Evolutionary conservation across 2,329 filamentous ascomycete species (phyloP), one percentile per base, ranked within the genome.

Genomic region (Acephala macrosclerotiorum): DNA sequence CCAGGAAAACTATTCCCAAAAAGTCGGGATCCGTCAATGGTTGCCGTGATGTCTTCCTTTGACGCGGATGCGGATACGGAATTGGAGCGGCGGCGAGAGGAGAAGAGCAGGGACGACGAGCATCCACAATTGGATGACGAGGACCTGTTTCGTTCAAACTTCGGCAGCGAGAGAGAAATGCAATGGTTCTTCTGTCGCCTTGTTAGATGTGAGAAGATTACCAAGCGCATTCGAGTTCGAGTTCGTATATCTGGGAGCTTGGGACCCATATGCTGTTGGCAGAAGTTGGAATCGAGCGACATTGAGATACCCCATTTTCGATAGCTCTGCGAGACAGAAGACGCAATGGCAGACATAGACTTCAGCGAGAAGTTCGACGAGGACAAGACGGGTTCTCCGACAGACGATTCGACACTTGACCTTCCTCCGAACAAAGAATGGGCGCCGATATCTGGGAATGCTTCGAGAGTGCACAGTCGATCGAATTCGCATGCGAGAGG

Each of bases 381-480:
- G 12, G 55, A 57, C 29, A 57, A 57, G 35, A 57, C 55, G 36
- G 47, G 6, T 8, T 67, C 65, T 12, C 53, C 62, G 18, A 53
- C 56, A 38, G 61, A 61, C 18, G 65, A 65, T 11, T 64, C 62
- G 7, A 53, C 38, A n/a, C 38, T 61, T 49, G 51, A 60, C 40
- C 63, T 63, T 18, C 60, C 60, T 16, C 55, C 62, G 18, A 11
- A 61, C 25, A 71, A 65, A 57, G 68, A 73, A 58, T 74, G 71
- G 61, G 68, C 56, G n/a, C 66, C 71, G n/a, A 72, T 74, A 25
- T 64, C 55, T 16, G 59, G 38, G 42, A 33, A 38, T 8, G 20
- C 26, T 11, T 55, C 67, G 29, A 61, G 26, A 16, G 36, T 22
- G 36, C 49, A 47, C 6, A 69, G 63, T 61, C 65, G 65, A 26